These are phyloP conservation scores for Theobroma grandiflorum DNA, from an alignment of 441 rosid genomes.

Conservation along the genomic window DNA sequence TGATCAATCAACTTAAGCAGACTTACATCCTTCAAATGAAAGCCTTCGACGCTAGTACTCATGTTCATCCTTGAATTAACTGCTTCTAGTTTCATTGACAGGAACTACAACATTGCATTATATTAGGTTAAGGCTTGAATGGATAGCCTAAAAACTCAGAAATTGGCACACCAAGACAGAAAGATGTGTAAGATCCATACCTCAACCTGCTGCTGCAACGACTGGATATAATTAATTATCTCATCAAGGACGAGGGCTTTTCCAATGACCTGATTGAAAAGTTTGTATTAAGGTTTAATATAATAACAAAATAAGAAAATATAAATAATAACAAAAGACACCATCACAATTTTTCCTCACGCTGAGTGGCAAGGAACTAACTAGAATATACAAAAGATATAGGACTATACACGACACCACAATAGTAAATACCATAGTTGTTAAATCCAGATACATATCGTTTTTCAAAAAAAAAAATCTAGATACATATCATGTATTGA, in stretches of 20 bases:
- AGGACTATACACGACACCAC: not conserved
- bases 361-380: not conserved
- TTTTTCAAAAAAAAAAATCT: too few species aligned
- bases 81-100: constrained; percentile 78
- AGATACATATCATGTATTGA: too few species aligned
- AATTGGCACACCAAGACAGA: not conserved
- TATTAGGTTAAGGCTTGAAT: constrained; percentile 7
- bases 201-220: constrained; percentile 77
- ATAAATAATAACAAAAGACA: not conserved
- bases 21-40: constrained; percentile 66
- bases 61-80: constrained; percentile 61
- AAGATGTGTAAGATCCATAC: constrained; percentile 32
- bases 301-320: not conserved
- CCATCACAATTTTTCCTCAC: constrained; percentile 13
- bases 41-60: constrained; percentile 50
- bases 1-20: not conserved
- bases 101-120: constrained; percentile 49
- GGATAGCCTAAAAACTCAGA: not conserved
- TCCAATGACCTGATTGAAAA: constrained; percentile 62
- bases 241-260: constrained; percentile 83
- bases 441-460: too few species aligned
- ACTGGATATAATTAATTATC: constrained; percentile 77
- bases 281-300: not conserved
- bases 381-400: not conserved
- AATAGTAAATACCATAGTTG: constrained; percentile 40